Percentiles rank a stretch among this genome's conserved stretches.
These are phyloP conservation scores for Capsaspora owczarzaki DNA, from an alignment of 78 protist genomes.

Conservation along the genomic window DNA sequence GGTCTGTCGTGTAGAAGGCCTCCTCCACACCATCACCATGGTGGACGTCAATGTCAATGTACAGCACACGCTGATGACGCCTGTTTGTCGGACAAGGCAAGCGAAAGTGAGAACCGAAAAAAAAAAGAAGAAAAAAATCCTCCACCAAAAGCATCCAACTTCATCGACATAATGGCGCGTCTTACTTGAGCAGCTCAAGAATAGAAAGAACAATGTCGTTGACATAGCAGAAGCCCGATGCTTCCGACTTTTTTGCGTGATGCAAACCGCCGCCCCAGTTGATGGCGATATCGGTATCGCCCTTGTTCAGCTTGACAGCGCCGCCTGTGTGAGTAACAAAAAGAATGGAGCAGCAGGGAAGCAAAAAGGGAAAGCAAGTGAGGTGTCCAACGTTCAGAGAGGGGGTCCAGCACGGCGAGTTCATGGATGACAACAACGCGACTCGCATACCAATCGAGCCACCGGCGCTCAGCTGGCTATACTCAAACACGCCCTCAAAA, in stretches of 20 bases:
- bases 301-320: slow-evolving; percentile 58
- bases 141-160: too few species aligned
- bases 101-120: too few species aligned
- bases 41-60: slow-evolving; percentile 98
- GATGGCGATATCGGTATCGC: slow-evolving; percentile 79
- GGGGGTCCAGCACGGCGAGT: neutral
- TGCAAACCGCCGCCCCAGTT: slow-evolving; percentile 99
- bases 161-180: too few species aligned
- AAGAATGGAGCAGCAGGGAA: neutral
- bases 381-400: neutral
- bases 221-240: slow-evolving; percentile 96
- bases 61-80: slow-evolving; percentile 80
- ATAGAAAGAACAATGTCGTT: slow-evolving; percentile 97
- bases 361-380: neutral
- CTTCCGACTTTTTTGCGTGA: slow-evolving; percentile 95
- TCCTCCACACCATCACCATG: slow-evolving; percentile 95
- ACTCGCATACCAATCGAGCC: slow-evolving; percentile 67
- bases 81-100: too few species aligned
- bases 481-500: slow-evolving; percentile 92
- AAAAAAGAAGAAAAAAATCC: too few species aligned
- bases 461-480: slow-evolving; percentile 87
- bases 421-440: neutral
- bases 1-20: slow-evolving; percentile 90
- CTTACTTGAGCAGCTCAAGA: slow-evolving; percentile 83
- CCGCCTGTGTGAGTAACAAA: slow-evolving; percentile 22